Conservation (phyloP, 2,329 filamentous ascomycete species). For the Aspergillus costaricaensis region DNA sequence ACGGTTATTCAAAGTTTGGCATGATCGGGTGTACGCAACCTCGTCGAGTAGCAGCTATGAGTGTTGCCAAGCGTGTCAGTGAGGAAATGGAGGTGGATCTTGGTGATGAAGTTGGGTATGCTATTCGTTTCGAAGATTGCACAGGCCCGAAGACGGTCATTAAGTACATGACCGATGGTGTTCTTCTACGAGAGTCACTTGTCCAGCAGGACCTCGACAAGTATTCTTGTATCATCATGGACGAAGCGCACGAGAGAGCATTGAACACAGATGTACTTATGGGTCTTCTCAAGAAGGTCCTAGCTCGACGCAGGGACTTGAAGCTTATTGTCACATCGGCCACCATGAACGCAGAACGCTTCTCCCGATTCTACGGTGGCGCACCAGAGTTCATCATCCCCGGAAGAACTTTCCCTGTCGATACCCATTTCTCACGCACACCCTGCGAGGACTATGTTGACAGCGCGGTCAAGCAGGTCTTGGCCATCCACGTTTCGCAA, state of each 20-base stretch:
- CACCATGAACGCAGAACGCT: conserved; percentile 96
- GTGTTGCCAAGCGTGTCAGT: conserved; percentile 94
- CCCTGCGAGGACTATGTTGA: conserved; percentile 98
- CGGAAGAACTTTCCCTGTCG: conserved; percentile 93
- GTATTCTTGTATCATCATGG: conserved; percentile 99
- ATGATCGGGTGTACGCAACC: conserved; percentile 98
- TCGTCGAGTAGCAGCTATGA: conserved; percentile 96
- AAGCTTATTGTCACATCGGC: conserved; percentile 98
- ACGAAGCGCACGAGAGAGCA: conserved; percentile 95
- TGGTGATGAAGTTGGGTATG: conserved; percentile 87
- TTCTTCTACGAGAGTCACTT: conserved; percentile 87
- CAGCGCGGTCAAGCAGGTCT: conserved; percentile 90
- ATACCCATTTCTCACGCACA: conserved; percentile 91
- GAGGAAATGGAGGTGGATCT: conserved; percentile 97
- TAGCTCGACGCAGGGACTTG: conserved; percentile 83
- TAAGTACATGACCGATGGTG: conserved; percentile 99
- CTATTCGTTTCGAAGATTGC: conserved; percentile 97
- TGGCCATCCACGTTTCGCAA: conserved; percentile 95
- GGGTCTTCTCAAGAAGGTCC: conserved; percentile 95
- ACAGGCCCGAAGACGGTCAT: conserved; percentile 94
- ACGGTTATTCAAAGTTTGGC: conserved; percentile 83
- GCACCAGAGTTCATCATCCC: conserved; percentile 97
- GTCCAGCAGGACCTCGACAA: conserved; percentile 91
- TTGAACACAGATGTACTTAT: conserved; percentile 96
- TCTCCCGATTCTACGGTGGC: conserved; percentile 93